Conservation (phyloP, 1,139 yeast species). For the Blastobotrys buckinghamii region DNA sequence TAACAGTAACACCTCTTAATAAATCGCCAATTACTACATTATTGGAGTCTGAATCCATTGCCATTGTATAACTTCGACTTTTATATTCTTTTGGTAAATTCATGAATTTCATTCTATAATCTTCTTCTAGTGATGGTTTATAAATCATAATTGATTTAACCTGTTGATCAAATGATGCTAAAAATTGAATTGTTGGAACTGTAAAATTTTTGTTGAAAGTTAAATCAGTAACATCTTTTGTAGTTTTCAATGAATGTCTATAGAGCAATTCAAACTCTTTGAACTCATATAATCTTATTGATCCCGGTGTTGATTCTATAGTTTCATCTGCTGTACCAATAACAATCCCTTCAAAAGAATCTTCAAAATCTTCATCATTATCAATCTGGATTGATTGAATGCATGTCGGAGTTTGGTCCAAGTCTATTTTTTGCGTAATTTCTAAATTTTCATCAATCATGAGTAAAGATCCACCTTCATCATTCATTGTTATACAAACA, state of each 20-base stretch:
- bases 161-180: slow-evolving; percentile 9
- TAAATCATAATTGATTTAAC: slow-evolving; percentile 6
- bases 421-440: background rate
- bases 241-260: background rate
- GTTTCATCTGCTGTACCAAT: slow-evolving; percentile 13
- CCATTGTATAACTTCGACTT: slow-evolving; percentile 6
- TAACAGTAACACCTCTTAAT: slow-evolving; percentile 7
- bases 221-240: slow-evolving; percentile 2
- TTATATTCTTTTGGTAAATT: slow-evolving; percentile 7
- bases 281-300: slow-evolving; percentile 7
- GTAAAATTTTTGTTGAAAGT: slow-evolving; percentile 10
- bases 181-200: slow-evolving; percentile 10
- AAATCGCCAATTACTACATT: slow-evolving; percentile 10
- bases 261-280: slow-evolving; percentile 1
- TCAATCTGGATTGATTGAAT: background rate
- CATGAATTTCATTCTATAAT: slow-evolving; percentile 6
- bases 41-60: background rate
- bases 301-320: slow-evolving; percentile 1
- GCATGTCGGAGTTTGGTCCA: slow-evolving; percentile 10
- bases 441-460: slow-evolving; percentile 1
- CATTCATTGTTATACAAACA: background rate
- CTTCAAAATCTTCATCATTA: background rate
- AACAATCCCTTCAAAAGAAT: slow-evolving; percentile 11
- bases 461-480: slow-evolving; percentile 1
- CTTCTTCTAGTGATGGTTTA: slow-evolving; percentile 3